Evolutionary conservation across 1,139 yeast species (phyloP).

Genomic region (Kodamaea suecica): DNA sequence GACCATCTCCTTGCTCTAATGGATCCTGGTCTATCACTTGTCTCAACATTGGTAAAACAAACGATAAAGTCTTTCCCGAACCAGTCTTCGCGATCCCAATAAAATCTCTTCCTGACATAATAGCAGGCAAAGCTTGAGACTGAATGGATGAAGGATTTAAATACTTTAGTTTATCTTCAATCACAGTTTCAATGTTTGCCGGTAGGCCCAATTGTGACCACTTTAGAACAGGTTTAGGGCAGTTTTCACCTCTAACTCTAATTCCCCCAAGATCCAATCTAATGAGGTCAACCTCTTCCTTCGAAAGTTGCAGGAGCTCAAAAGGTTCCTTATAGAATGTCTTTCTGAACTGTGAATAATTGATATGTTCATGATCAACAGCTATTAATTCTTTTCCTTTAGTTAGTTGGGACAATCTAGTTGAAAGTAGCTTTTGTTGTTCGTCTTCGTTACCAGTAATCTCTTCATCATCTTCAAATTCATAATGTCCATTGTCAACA

Average conservation of each 20-base stretch:
- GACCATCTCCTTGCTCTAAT: conserved; percentile 56
- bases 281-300: conserved; percentile 53
- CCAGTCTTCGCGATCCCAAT: conserved; percentile 97
- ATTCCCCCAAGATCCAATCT: conserved; percentile 61
- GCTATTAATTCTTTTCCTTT: conserved; percentile 33
- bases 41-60: conserved; percentile 76
- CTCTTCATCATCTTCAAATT: conserved; percentile 10
- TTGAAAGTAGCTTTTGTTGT: conserved; percentile 24
- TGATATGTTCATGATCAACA: conserved; percentile 45
- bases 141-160: conserved; percentile 82
- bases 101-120: conserved; percentile 86
- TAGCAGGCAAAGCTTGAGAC: conserved; percentile 85
- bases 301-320: conserved; percentile 45
- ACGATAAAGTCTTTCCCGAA: conserved; percentile 91
- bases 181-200: conserved; percentile 47
- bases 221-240: conserved; percentile 65
- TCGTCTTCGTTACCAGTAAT: conserved; percentile 21
- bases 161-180: conserved; percentile 51
- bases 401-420: conserved; percentile 31
- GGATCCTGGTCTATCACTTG: conserved; percentile 75
- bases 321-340: conserved; percentile 63
- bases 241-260: conserved; percentile 53
- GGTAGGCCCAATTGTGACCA: conserved; percentile 88
- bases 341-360: conserved; percentile 57
- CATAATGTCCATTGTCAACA: conserved; percentile 15